Evolutionary conservation across 352 stramenopile species (phyloP), one percentile per base, ranked within the genome.

Genomic region (Phytophthora citrophthora): DNA sequence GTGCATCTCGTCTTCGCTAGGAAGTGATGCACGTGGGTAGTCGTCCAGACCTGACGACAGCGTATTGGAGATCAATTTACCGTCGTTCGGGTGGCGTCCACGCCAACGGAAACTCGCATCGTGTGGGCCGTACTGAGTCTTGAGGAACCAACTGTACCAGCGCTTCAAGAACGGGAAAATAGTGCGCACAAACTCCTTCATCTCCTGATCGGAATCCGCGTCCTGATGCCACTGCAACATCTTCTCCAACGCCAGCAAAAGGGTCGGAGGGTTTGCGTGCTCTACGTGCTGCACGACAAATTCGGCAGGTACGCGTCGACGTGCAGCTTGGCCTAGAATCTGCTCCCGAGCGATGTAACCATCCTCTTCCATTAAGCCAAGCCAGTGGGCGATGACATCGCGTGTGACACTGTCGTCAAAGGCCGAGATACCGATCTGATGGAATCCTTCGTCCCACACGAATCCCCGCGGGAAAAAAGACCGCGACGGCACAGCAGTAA

Each of bases 391-490:
- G 15, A 98, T 70, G 18, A 97, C 78, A 53, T 97, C 85, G 13
- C 74, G 72, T 7, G 83, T 83, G 39, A 97, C 81, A 10, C 54
- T 57, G 5, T 69, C 51, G 61, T 98, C 88, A 62, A 95, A 98
- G 2, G 76, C 55, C 3, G 61, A 70, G 38, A 98, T 77, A 3
- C 96, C 74, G 13, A 98, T 72, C 71, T 97, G 88, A 61, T 98
- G 94, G 66, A 98, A 98, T 12, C 94, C 93, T 88, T 98, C 94
- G 57, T 98, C 94, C 94, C 94, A 98, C 1, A 98, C 47, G 46
- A 98, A 98, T 0, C 94, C 94, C 18, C 94, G 79, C 10, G 94
- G 94, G 64, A 98, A 98, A 68, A 98, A 97, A 34, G 90, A 97
- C 9, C 94, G 79, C 16, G 90, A 97, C n/a, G 94, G 94, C 9